These are phyloP conservation scores for Sporothrix sp. DNA, from an alignment of 2,329 filamentous ascomycete species.

Conservation along the genomic window DNA sequence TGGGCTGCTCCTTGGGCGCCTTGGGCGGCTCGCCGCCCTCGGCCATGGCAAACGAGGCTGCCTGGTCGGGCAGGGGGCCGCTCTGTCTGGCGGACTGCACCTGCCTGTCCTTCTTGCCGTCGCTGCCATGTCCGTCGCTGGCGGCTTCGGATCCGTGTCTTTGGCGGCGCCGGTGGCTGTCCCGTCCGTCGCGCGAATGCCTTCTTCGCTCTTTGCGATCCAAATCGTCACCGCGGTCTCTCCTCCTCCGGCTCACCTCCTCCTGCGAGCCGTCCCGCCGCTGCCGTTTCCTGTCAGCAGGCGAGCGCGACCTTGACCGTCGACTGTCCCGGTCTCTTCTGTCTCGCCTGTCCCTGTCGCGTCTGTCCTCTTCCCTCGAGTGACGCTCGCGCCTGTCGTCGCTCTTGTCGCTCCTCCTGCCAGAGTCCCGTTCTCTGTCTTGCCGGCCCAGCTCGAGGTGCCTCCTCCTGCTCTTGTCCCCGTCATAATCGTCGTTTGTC, in stretches of 20 bases:
- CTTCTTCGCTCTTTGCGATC: neutral
- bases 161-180: neutral
- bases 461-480: neutral
- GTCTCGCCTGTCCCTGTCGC: conserved; percentile 5
- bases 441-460: neutral
- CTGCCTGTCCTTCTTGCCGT: neutral
- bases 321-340: conserved; percentile 3
- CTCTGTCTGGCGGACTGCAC: conserved; percentile 23
- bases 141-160: neutral
- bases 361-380: conserved; percentile 16
- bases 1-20: conserved; percentile 72
- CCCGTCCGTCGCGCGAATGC: neutral
- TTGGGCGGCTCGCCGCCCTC: conserved; percentile 29
- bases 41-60: conserved; percentile 48
- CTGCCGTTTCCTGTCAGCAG: neutral
- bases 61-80: conserved; percentile 51
- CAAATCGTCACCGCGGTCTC: neutral
- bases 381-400: conserved; percentile 9
- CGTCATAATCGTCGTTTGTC: conserved; percentile 19
- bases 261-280: conserved; percentile 1
- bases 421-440: conserved; percentile 16
- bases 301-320: conserved; percentile 11
- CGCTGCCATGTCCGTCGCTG: too few relatives aligned
- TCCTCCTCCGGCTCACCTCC: neutral
- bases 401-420: conserved; percentile 22